Evolutionary conservation across 441 rosid species (phyloP).

Genomic region (Kokia cookei): DNA sequence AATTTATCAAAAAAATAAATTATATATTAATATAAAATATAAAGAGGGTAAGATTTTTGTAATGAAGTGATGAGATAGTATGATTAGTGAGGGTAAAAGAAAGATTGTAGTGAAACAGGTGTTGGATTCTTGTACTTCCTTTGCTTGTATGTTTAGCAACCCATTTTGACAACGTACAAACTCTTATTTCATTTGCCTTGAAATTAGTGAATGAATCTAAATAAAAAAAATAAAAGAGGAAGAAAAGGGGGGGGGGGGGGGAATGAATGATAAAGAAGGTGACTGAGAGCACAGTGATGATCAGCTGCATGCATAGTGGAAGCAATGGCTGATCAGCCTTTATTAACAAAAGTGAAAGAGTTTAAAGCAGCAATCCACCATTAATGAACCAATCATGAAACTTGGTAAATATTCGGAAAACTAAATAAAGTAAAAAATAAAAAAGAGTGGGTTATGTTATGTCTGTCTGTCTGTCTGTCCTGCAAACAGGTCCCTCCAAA

Average conservation of each 20-base stretch:
- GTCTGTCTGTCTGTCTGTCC: not conserved
- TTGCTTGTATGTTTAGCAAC: not conserved
- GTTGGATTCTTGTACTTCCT: not conserved
- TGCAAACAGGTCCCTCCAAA: constrained; percentile 1
- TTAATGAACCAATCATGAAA: constrained; percentile 36
- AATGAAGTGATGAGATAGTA: too few relatives aligned
- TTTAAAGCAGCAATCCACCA: constrained; percentile 19
- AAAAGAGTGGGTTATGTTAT: not conserved
- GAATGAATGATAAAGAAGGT: not conserved
- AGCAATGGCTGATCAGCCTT: not conserved
- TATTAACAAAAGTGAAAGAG: constrained; percentile 20
- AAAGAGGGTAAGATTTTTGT: too few relatives aligned
- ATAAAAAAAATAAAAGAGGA: not conserved
- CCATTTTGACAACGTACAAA: not conserved
- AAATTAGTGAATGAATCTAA: not conserved
- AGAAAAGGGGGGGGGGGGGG: not conserved
- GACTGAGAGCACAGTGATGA: not conserved
- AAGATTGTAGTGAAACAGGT: not conserved
- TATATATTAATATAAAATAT: too few relatives aligned
- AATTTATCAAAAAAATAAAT: too few relatives aligned
- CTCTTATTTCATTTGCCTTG: not conserved
- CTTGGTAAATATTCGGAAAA: not conserved
- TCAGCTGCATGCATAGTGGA: not conserved
- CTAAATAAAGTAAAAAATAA: not conserved
- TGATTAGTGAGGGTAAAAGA: too few relatives aligned